A percentile compares a stretch with the other conserved stretches of the same genome.
Evolutionary conservation across 257 asterid genomes (phyloP).

Genomic region (Rubia yunnanensis): DNA sequence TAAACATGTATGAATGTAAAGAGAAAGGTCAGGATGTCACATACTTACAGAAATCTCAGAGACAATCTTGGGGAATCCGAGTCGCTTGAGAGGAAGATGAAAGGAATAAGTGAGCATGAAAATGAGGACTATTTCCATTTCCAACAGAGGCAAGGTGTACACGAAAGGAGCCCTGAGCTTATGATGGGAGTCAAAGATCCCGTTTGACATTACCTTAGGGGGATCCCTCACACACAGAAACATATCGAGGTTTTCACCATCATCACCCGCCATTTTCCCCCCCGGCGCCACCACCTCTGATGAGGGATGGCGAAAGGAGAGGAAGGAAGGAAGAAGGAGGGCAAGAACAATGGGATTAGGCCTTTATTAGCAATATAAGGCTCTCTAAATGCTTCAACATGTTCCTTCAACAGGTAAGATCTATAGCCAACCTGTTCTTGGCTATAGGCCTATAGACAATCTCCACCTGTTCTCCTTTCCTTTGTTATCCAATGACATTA

Average conservation of each 20-base stretch:
- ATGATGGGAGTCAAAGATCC: neutral
- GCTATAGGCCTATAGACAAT: neutral
- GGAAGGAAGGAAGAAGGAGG: neutral
- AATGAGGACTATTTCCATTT: conserved; percentile 15
- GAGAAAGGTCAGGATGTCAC: neutral
- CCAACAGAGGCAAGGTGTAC: conserved; percentile 17
- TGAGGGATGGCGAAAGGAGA: neutral
- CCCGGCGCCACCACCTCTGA: neutral
- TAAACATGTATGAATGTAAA: neutral
- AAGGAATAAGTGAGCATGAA: conserved; percentile 16
- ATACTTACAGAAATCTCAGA: conserved; percentile 17
- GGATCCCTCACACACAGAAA: neutral
- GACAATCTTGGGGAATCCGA: conserved; percentile 19
- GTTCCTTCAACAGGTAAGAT: neutral
- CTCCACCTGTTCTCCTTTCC: neutral
- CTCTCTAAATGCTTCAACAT: neutral
- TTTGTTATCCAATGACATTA: neutral
- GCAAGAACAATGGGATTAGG: neutral
- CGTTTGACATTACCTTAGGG: neutral
- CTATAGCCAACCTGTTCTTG: neutral
- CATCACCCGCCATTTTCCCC: neutral
- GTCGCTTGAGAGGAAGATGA: conserved; percentile 13
- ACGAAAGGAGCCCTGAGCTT: neutral
- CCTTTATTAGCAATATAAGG: neutral
- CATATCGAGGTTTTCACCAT: neutral